These are phyloP conservation scores for Pichia cephalocereana DNA, from an alignment of 805 yeast species.

Conservation along the genomic window DNA sequence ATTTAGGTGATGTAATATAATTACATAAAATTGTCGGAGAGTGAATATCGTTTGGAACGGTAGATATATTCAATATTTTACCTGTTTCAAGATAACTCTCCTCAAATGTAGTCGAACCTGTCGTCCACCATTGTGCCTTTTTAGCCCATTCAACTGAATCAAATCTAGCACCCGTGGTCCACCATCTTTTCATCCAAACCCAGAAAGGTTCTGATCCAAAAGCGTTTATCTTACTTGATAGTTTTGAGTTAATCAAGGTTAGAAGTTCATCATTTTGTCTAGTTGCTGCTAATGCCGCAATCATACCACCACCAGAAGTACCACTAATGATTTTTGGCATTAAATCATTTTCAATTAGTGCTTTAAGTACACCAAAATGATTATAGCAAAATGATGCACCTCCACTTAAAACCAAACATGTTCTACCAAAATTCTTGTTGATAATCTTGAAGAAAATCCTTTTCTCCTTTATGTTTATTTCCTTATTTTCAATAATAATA, in stretches of 20 bases:
- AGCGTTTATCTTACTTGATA: slow-evolving; percentile 58
- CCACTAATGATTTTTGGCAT: slow-evolving; percentile 67
- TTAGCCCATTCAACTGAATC: slow-evolving; percentile 70
- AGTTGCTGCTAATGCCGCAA: slow-evolving; percentile 65
- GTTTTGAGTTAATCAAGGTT: slow-evolving; percentile 45
- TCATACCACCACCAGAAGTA: slow-evolving; percentile 73
- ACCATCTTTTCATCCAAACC: slow-evolving; percentile 55
- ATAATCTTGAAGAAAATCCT: slow-evolving; percentile 45
- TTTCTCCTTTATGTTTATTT: slow-evolving; percentile 34
- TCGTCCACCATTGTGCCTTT: slow-evolving; percentile 59
- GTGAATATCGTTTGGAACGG: slow-evolving; percentile 76
- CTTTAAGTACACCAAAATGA: slow-evolving; percentile 70
- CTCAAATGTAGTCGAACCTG: slow-evolving; percentile 61
- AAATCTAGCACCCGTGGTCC: slow-evolving; percentile 71
- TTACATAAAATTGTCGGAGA: slow-evolving; percentile 75
- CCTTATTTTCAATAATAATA: slow-evolving; percentile 29
- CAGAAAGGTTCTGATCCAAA: slow-evolving; percentile 52
- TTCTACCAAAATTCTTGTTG: slow-evolving; percentile 57
- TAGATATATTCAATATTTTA: slow-evolving; percentile 58
- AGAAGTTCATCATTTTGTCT: slow-evolving; percentile 59
- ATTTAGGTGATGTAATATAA: slow-evolving; percentile 67
- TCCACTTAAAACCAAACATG: slow-evolving; percentile 67
- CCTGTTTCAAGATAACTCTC: slow-evolving; percentile 68
- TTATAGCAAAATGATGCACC: slow-evolving; percentile 75
- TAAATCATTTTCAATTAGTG: slow-evolving; percentile 55